Conservation (phyloP, 169 alveolate genomes). For the Plasmodium gallinaceum region DNA sequence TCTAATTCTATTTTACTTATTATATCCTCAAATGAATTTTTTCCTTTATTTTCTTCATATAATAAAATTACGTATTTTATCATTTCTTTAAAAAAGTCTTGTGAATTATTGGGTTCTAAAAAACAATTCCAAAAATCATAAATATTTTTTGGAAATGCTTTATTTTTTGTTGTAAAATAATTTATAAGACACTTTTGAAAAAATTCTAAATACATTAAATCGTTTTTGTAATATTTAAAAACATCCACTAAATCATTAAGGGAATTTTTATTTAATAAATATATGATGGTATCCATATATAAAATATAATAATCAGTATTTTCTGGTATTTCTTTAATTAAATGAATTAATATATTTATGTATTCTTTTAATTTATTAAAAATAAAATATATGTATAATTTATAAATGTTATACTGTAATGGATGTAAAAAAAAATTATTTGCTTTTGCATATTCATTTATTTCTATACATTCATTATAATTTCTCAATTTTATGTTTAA, state of each 20-base stretch:
- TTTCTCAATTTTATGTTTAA: conserved; percentile 59
- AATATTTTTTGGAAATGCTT: conserved; percentile 27
- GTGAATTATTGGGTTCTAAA: background rate
- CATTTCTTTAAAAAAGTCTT: background rate
- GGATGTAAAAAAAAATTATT: conserved; percentile 47
- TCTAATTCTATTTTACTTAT: conserved; percentile 7
- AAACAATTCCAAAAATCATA: conserved; percentile 19
- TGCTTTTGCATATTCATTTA: conserved; percentile 36
- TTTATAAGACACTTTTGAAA: conserved; percentile 45
- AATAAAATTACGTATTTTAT: conserved; percentile 10
- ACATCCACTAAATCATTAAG: background rate
- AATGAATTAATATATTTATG: background rate
- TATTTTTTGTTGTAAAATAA: background rate
- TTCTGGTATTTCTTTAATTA: conserved; percentile 47
- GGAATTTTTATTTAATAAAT: conserved; percentile 13
- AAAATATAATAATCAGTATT: conserved; percentile 49
- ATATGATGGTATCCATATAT: conserved; percentile 46
- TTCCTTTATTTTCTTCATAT: background rate
- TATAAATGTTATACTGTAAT: conserved; percentile 46
- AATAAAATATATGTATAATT: conserved; percentile 31
- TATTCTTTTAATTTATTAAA: conserved; percentile 11
- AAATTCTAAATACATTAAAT: conserved; percentile 63
- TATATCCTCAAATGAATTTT: conserved; percentile 11
- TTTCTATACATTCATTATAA: conserved; percentile 45
- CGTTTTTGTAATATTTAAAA: conserved; percentile 37